Conservation (phyloP, 495 filamentous ascomycete genomes). For the Penicilliopsis zonata region DNA sequence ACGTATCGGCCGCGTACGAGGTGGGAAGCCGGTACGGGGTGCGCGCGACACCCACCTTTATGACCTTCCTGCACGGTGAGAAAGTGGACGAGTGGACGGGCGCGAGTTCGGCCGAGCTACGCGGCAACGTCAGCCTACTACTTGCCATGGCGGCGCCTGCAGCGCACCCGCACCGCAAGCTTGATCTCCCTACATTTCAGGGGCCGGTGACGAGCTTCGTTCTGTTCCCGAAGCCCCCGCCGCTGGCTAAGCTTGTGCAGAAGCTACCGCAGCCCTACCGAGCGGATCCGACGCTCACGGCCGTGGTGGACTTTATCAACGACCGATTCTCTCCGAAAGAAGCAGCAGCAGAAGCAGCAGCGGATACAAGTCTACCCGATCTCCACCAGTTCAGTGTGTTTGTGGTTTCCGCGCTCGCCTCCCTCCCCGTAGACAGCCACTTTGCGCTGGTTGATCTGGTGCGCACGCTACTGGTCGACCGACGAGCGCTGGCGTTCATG, state of each 20-base stretch:
- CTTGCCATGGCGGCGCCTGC: constrained; percentile 66
- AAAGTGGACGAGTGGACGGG: constrained; percentile 74
- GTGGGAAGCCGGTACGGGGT: constrained; percentile 56
- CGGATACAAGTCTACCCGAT: constrained; percentile 41
- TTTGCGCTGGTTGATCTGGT: constrained; percentile 80
- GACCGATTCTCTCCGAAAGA: constrained; percentile 10
- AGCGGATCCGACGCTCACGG: constrained; percentile 37
- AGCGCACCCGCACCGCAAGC: constrained; percentile 60
- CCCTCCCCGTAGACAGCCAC: constrained; percentile 30
- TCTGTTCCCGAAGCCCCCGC: constrained; percentile 67
- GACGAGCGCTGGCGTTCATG: too few relatives aligned
- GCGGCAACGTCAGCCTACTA: constrained; percentile 60
- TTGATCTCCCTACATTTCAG: constrained; percentile 59
- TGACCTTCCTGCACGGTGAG: constrained; percentile 68
- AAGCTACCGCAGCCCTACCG: constrained; percentile 51
- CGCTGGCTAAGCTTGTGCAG: constrained; percentile 68
- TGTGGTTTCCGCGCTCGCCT: constrained; percentile 15
- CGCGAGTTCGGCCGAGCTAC: constrained; percentile 54
- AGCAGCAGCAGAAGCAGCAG: constrained; percentile 33
- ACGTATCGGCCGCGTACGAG: constrained; percentile 55
- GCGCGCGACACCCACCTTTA: constrained; percentile 77
- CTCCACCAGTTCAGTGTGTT: constrained; percentile 31
- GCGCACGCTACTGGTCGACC: constrained; percentile 63
- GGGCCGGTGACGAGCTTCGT: constrained; percentile 51
- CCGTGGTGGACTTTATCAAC: constrained; percentile 55